These are phyloP conservation scores for Backusella psychrophila DNA, from an alignment of 192 early-diverging fungal genomes.

Conservation along the genomic window DNA sequence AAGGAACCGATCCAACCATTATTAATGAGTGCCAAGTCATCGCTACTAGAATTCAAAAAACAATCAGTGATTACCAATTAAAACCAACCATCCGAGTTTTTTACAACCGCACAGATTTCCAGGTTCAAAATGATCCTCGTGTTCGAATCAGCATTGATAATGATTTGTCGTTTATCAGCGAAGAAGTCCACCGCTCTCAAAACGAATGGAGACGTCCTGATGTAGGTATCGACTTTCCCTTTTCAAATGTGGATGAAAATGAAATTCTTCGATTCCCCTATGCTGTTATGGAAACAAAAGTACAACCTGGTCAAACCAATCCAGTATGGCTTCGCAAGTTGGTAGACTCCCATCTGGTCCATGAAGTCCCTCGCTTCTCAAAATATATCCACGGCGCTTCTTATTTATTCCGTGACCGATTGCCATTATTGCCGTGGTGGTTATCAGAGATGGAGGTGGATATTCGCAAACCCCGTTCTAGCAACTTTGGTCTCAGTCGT, in stretches of 20 bases:
- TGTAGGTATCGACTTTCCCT: conserved; percentile 45
- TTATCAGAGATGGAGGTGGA: conserved; percentile 52
- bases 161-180: conserved; percentile 91
- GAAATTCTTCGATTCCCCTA: conserved; percentile 38
- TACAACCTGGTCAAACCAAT: conserved; percentile 13
- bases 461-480: conserved; percentile 46
- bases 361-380: conserved; percentile 49
- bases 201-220: conserved; percentile 41
- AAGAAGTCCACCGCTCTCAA: conserved; percentile 77
- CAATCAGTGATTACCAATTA: conserved; percentile 25
- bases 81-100: conserved; percentile 26
- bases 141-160: conserved; percentile 83
- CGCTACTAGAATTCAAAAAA: conserved; percentile 20
- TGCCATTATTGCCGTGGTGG: conserved; percentile 51
- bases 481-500: conserved; percentile 30
- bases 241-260: conserved; percentile 13
- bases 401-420: conserved; percentile 41
- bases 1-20: conserved; percentile 65
- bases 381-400: conserved; percentile 49
- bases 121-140: conserved; percentile 44
- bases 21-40: conserved; percentile 50
- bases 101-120: conserved; percentile 38
- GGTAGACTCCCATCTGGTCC: conserved; percentile 42
- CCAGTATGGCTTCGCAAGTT: conserved; percentile 28
- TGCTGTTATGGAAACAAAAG: conserved; percentile 35